These are phyloP conservation scores for Cladorrhinum samala DNA, from an alignment of 495 filamentous ascomycete species.

Conservation along the genomic window DNA sequence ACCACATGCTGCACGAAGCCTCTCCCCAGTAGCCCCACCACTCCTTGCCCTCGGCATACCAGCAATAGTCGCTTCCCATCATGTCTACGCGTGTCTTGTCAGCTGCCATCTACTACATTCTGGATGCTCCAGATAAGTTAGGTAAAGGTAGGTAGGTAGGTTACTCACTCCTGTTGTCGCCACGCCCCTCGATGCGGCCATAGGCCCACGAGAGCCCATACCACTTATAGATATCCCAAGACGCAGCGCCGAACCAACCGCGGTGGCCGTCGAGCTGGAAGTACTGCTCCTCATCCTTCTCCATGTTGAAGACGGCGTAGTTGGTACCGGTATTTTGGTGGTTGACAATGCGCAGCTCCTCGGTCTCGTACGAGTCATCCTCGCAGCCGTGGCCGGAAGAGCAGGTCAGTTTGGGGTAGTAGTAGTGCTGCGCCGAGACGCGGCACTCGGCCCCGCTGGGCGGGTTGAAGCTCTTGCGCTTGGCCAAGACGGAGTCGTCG, in stretches of 20 bases:
- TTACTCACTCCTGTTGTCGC: background rate
- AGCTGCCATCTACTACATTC: background rate
- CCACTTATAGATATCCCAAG: background rate
- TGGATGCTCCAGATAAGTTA: background rate
- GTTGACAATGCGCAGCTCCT: constrained; percentile 1
- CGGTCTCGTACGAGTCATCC: constrained; percentile 4
- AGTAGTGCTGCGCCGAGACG: constrained; percentile 5
- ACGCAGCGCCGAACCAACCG: constrained; percentile 2
- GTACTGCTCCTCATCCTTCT: constrained; percentile 1
- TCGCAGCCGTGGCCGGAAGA: constrained; percentile 3
- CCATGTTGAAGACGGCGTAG: constrained; percentile 5
- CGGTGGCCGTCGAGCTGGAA: constrained; percentile 4
- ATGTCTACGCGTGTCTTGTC: background rate
- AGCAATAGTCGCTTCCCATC: constrained; percentile 7
- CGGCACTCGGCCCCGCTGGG: constrained; percentile 5
- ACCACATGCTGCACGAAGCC: constrained; percentile 4
- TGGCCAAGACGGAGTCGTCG: background rate
- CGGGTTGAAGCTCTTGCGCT: constrained; percentile 3
- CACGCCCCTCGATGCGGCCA: constrained; percentile 3
- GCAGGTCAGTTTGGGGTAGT: background rate
- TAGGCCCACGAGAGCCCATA: constrained; percentile 1
- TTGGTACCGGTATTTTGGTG: constrained; percentile 1
- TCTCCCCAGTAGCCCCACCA: constrained; percentile 7
- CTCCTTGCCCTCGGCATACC: background rate
- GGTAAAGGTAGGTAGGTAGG: no score